Percentiles rank a stretch among this genome's conserved stretches.
Conservation (phyloP, 176 grass and related monocot genomes). For the Chloris gayana region DNA sequence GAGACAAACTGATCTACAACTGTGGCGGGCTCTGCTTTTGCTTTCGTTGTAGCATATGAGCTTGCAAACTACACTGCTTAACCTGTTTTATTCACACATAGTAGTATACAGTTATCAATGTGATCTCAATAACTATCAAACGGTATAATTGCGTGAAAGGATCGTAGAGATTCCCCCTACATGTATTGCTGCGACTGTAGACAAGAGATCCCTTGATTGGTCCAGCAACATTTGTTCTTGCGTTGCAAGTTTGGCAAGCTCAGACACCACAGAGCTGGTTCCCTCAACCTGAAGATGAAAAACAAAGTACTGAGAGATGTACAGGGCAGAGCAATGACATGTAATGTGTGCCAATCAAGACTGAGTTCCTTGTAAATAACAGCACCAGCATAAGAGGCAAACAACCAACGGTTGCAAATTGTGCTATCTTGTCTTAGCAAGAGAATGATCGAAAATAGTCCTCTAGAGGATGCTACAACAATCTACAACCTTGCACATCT, state of each 20-base stretch:
- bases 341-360: neutral
- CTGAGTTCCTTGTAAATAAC: neutral
- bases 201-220: conserved; percentile 78
- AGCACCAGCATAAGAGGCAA: neutral
- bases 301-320: neutral
- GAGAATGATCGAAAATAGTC: neutral
- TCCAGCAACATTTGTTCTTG: conserved; percentile 79
- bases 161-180: conserved; percentile 45
- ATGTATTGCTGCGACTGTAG: conserved; percentile 80
- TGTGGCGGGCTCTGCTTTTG: conserved; percentile 42
- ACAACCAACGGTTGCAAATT: neutral
- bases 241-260: conserved; percentile 67
- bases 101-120: neutral
- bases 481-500: neutral
- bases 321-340: neutral
- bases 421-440: neutral
- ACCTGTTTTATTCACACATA: conserved; percentile 66
- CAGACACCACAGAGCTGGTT: conserved; percentile 62
- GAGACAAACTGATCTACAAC: conserved; percentile 51
- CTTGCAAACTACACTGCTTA: conserved; percentile 85
- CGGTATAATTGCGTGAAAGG: neutral
- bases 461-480: neutral
- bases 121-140: neutral
- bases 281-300: conserved; percentile 63
- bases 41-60: conserved; percentile 83